Conservation (phyloP, 331 rosid genomes). For the Prunus yedoensis region DNA sequence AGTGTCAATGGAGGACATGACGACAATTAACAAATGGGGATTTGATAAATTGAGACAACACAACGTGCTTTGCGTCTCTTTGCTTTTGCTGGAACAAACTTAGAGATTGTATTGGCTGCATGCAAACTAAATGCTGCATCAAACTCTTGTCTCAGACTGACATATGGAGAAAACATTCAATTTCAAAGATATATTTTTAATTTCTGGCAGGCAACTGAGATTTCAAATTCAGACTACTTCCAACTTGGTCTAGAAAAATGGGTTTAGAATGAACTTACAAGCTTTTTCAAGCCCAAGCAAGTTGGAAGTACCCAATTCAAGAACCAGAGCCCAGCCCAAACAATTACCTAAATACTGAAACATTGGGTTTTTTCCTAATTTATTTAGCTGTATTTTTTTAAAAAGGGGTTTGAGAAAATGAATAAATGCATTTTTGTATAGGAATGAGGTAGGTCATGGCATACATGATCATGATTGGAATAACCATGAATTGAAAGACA, state of each 20-base stretch:
- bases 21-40: conserved; percentile 15
- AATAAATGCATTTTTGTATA: too few relatives aligned
- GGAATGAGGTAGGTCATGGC: too few relatives aligned
- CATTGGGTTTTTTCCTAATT: too few relatives aligned
- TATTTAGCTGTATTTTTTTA: too few relatives aligned
- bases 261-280: neutral
- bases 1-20: conserved; percentile 6
- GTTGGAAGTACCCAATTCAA: neutral
- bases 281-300: neutral
- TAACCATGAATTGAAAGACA: neutral
- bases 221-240: neutral
- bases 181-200: neutral
- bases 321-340: neutral
- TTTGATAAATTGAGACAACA: conserved; percentile 8
- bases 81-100: conserved; percentile 5
- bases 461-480: neutral
- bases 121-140: neutral
- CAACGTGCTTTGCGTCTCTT: neutral
- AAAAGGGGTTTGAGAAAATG: too few relatives aligned
- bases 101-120: neutral
- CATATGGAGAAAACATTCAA: neutral
- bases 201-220: neutral
- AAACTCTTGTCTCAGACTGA: neutral
- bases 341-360: too few relatives aligned
- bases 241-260: neutral